These are phyloP conservation scores for Peronospora belbahrii DNA, from an alignment of 352 stramenopile genomes.

Conservation along the genomic window DNA sequence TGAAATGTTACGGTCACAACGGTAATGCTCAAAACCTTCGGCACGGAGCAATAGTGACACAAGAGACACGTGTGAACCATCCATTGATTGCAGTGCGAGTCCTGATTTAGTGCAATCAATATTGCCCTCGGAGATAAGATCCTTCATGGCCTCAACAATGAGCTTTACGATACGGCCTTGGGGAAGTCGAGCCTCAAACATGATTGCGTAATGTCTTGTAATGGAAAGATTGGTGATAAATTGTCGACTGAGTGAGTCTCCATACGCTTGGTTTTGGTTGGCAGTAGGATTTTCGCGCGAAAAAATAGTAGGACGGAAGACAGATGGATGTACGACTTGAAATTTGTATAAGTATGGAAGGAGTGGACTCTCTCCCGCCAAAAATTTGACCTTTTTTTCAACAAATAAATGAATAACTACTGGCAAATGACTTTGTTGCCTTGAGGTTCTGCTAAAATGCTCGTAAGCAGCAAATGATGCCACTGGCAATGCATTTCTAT, in stretches of 20 bases:
- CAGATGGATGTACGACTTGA: neutral
- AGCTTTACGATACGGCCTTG: conserved; percentile 97
- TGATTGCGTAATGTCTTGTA: conserved; percentile 45
- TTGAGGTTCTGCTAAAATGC: too few species aligned
- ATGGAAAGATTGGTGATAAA: conserved; percentile 19
- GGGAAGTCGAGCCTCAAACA: conserved; percentile 98
- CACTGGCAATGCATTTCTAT: too few species aligned
- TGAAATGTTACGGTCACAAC: conserved; percentile 96
- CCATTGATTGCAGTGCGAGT: conserved; percentile 96
- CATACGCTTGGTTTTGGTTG: conserved; percentile 6
- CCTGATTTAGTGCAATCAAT: conserved; percentile 92
- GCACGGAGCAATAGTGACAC: conserved; percentile 90
- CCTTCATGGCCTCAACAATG: conserved; percentile 99
- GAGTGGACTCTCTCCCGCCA: conserved; percentile 20
- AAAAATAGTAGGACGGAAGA: conserved; percentile 13
- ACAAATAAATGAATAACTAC: conserved; percentile 7
- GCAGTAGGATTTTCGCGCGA: conserved; percentile 21
- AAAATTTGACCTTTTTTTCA: too few species aligned
- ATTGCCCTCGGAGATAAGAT: conserved; percentile 98
- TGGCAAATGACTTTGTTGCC: too few species aligned
- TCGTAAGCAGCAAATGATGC: too few species aligned
- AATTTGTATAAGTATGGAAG: conserved; percentile 11
- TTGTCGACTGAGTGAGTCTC: conserved; percentile 29
- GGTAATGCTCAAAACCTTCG: conserved; percentile 97
- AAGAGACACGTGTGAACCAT: conserved; percentile 98